phyloP scores from a whole-genome alignment of 2,329 filamentous ascomycete species.

The Lomentospora prolificans region DNA sequence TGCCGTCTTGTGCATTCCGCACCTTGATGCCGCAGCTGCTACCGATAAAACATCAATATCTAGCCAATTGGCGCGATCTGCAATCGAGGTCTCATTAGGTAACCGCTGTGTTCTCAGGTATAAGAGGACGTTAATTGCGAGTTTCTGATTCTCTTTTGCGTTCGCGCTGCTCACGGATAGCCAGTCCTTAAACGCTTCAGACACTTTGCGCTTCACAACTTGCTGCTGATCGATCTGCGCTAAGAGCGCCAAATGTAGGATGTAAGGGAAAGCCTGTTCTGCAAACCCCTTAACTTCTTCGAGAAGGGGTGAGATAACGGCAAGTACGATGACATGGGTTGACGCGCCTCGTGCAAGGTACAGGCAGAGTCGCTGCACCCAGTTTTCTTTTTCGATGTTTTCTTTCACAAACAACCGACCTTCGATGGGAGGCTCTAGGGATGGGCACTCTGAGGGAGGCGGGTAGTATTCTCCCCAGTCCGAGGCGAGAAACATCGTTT shows the following conservation, averaged over 20 bases:
- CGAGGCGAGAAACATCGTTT: constrained; percentile 42
- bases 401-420: constrained; percentile 23
- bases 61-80: constrained; percentile 75
- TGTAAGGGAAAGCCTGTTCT: constrained; percentile 66
- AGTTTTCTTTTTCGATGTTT: constrained; percentile 37
- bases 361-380: constrained; percentile 50
- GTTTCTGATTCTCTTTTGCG: constrained; percentile 53
- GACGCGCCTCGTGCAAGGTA: constrained; percentile 10
- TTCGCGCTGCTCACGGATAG: constrained; percentile 31
- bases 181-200: constrained; percentile 53
- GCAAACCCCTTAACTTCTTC: constrained; percentile 59
- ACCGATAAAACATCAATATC: constrained; percentile 67
- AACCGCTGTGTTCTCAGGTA: constrained; percentile 78
- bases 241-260: constrained; percentile 72
- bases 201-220: constrained; percentile 51
- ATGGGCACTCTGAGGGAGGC: constrained; percentile 39
- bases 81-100: constrained; percentile 66
- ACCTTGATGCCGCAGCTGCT: constrained; percentile 62
- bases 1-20: constrained; percentile 80
- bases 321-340: constrained; percentile 46
- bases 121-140: constrained; percentile 69
- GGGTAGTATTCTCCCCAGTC: constrained; percentile 46
- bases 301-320: constrained; percentile 57
- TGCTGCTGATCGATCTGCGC: constrained; percentile 55
- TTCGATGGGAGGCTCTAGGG: constrained; percentile 6